Conservation (phyloP, 2,329 filamentous ascomycete species). For the Allantophomopsis cytisporea region DNA sequence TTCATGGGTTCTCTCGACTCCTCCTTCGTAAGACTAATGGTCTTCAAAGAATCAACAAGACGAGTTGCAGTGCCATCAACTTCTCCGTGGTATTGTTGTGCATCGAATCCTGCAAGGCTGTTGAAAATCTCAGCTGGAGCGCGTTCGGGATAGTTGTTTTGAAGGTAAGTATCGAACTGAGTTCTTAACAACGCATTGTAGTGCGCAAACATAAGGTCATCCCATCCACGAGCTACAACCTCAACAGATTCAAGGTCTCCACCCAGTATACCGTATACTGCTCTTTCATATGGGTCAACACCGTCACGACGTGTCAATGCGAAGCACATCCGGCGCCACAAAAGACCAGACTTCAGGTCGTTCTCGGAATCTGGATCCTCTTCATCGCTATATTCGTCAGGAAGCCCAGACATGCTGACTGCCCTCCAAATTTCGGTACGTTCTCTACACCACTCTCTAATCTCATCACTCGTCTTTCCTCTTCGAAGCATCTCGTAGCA, state of each 20-base stretch:
- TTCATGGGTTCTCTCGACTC: constrained; percentile 57
- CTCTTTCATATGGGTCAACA: constrained; percentile 67
- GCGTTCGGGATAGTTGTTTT: constrained; percentile 37
- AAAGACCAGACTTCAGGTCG: constrained; percentile 33
- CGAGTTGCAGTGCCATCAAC: constrained; percentile 35
- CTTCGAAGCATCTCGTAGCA: constrained; percentile 86
- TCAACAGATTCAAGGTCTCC: constrained; percentile 72
- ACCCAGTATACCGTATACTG: constrained; percentile 81
- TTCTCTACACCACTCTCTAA: constrained; percentile 77
- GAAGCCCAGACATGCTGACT: constrained; percentile 62
- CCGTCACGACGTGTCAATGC: constrained; percentile 55
- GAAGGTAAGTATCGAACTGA: constrained; percentile 63
- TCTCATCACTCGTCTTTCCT: constrained; percentile 59
- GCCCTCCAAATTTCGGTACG: constrained; percentile 84
- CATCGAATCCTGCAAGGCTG: constrained; percentile 50
- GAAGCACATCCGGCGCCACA: constrained; percentile 72
- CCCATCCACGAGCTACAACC: constrained; percentile 65
- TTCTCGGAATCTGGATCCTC: constrained; percentile 28
- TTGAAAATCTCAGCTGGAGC: constrained; percentile 38
- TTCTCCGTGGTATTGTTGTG: constrained; percentile 47
- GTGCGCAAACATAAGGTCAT: constrained; percentile 76
- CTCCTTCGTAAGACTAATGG: constrained; percentile 35
- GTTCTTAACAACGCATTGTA: constrained; percentile 76
- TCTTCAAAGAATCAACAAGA: constrained; percentile 47
- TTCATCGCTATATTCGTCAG: constrained; percentile 34